These are phyloP conservation scores for Mortierella sp. DNA, from an alignment of 371 early-diverging fungal species.

Conservation along the genomic window DNA sequence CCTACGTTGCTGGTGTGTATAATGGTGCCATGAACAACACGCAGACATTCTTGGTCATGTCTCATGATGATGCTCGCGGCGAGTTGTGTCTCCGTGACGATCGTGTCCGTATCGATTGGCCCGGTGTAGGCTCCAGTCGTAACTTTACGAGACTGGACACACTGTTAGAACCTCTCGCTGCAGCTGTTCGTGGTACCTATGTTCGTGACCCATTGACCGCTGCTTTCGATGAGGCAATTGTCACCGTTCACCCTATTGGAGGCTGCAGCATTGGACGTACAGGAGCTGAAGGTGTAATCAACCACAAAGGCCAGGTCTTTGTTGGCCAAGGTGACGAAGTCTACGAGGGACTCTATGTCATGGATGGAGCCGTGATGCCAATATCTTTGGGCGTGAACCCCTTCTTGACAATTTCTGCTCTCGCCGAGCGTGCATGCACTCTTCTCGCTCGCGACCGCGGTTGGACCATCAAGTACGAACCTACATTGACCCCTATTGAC, in stretches of 20 bases:
- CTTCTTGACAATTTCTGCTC: constrained; percentile 58
- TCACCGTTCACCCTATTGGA: constrained; percentile 59
- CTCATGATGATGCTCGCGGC: constrained; percentile 58
- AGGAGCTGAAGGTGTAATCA: constrained; percentile 54
- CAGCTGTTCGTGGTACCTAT: constrained; percentile 47
- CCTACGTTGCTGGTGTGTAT: constrained; percentile 50
- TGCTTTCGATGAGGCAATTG: constrained; percentile 49
- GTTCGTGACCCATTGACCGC: constrained; percentile 48
- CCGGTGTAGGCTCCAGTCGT: constrained; percentile 49
- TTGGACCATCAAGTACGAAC: constrained; percentile 58
- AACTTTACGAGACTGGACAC: constrained; percentile 43
- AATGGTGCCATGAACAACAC: constrained; percentile 57
- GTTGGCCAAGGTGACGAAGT: constrained; percentile 52
- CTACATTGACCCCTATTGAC: constrained; percentile 43
- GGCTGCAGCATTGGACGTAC: constrained; percentile 52
- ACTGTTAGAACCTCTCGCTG: constrained; percentile 37
- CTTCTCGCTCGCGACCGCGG: constrained; percentile 52
- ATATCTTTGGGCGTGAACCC: constrained; percentile 60
- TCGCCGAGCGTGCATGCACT: constrained; percentile 55
- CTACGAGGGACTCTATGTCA: constrained; percentile 58
- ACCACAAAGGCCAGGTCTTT: constrained; percentile 60
- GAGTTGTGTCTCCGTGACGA: constrained; percentile 49
- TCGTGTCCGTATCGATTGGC: constrained; percentile 53
- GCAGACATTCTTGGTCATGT: constrained; percentile 60
- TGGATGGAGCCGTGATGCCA: constrained; percentile 60